Evolutionary conservation across 768 basidiomycete genomes (phyloP).

Genomic region (Boletus bicolor): DNA sequence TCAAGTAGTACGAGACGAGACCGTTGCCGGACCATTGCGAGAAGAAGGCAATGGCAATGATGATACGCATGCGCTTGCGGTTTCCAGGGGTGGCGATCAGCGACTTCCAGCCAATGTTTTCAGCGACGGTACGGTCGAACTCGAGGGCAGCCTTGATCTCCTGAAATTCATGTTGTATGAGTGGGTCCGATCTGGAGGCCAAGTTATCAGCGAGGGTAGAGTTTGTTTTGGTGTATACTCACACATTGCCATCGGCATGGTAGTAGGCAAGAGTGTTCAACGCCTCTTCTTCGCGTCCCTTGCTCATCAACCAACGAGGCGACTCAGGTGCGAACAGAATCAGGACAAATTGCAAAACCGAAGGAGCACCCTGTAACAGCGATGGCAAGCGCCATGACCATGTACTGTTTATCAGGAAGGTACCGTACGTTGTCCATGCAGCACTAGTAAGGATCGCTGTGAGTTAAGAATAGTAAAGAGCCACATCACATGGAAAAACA

Average conservation of each 20-base stretch:
- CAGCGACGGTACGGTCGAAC: conserved; percentile 57
- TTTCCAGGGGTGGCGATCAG: conserved; percentile 69
- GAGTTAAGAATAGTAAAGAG: neutral
- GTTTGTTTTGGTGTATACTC: conserved; percentile 13
- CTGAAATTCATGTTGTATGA: conserved; percentile 70
- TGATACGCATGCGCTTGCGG: conserved; percentile 71
- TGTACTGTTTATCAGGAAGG: conserved; percentile 60
- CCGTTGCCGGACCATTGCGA: conserved; percentile 87
- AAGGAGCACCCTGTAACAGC: conserved; percentile 65
- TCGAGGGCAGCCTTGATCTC: conserved; percentile 80
- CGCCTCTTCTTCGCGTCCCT: conserved; percentile 70
- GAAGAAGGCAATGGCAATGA: conserved; percentile 77
- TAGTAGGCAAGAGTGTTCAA: conserved; percentile 73
- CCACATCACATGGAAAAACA: conserved; percentile 6
- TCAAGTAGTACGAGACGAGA: conserved; percentile 81
- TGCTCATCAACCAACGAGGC: conserved; percentile 78
- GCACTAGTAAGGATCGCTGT: conserved; percentile 38
- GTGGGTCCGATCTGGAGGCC: conserved; percentile 49
- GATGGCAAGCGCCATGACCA: conserved; percentile 88
- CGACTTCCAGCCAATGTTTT: conserved; percentile 65
- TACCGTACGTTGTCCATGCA: conserved; percentile 85
- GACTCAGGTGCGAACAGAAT: conserved; percentile 77
- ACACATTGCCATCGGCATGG: conserved; percentile 74
- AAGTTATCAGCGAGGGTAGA: neutral
- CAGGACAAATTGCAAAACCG: conserved; percentile 60